phyloP scores from a whole-genome alignment of 148 eudicot genomes.

The Suaeda aralocaspica region DNA sequence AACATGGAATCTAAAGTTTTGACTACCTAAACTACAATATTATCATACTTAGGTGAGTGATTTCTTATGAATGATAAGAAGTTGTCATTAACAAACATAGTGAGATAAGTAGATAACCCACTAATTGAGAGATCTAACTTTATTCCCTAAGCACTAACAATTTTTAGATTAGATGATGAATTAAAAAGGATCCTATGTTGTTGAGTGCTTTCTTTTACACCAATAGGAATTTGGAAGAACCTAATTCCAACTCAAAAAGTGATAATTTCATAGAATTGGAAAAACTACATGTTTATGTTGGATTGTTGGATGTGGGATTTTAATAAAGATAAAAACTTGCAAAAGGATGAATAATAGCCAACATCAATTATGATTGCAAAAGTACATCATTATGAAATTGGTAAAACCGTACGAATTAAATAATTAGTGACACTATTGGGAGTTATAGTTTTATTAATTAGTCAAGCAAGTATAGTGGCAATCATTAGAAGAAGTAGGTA shows the following conservation, averaged over 20 bases:
- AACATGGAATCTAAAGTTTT: too few relatives aligned
- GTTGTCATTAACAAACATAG: neutral
- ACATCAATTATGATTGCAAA: neutral
- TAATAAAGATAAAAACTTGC: neutral
- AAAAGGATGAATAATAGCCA: neutral
- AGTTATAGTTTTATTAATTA: too few relatives aligned
- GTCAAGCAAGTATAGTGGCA: neutral
- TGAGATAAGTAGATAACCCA: neutral
- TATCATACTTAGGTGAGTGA: too few relatives aligned
- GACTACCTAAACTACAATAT: too few relatives aligned
- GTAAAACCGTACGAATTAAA: too few relatives aligned
- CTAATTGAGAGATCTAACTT: neutral
- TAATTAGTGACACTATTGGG: too few relatives aligned
- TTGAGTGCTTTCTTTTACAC: neutral
- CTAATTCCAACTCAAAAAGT: neutral
- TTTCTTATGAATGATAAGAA: neutral
- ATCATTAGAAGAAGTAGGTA: constrained; percentile 14
- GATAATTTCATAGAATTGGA: neutral
- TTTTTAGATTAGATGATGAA: neutral
- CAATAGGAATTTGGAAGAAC: constrained; percentile 13
- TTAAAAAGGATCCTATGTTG: constrained; percentile 18
- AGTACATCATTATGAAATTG: constrained; percentile 2
- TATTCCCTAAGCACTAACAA: constrained; percentile 17
- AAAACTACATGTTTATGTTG: constrained; percentile 2
- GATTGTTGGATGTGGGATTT: too few relatives aligned